Conservation (phyloP, 306 rosid genomes). For the Crataegus laevigata region DNA sequence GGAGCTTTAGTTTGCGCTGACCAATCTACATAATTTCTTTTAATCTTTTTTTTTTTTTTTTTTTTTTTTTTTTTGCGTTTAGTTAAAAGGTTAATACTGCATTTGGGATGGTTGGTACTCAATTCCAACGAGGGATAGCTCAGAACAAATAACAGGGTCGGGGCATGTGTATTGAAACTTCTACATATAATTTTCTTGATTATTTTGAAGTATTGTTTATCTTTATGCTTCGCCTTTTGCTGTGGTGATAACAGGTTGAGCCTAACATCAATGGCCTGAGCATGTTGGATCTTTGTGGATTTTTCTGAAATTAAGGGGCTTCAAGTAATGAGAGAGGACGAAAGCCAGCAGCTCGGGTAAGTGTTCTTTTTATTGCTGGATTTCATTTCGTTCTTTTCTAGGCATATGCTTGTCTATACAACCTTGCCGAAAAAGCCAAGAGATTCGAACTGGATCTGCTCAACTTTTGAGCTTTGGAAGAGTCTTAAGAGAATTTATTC, state of each 20-base stretch:
- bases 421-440: background rate
- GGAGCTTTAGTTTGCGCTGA: constrained; percentile 19
- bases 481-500: background rate
- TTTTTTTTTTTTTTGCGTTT: background rate
- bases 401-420: constrained; percentile 14
- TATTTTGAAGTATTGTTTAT: constrained; percentile 27
- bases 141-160: constrained; percentile 34
- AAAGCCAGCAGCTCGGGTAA: constrained; percentile 74
- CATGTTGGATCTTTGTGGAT: background rate
- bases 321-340: constrained; percentile 7
- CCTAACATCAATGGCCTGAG: constrained; percentile 42
- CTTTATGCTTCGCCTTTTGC: constrained; percentile 32
- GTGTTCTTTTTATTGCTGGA: constrained; percentile 70
- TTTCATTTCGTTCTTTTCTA: constrained; percentile 48
- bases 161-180: constrained; percentile 46
- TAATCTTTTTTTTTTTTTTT: background rate
- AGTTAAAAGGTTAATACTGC: constrained; percentile 48
- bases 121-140: constrained; percentile 28
- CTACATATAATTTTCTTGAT: background rate
- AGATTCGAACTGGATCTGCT: background rate
- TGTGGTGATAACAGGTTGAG: constrained; percentile 46
- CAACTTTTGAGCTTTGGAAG: background rate
- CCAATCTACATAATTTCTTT: constrained; percentile 24
- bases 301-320: background rate
- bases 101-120: constrained; percentile 39